Percentiles rank a stretch among this genome's conserved stretches.
Conservation (phyloP, 192 early-diverging fungal species). For the Coemansia sp. region DNA sequence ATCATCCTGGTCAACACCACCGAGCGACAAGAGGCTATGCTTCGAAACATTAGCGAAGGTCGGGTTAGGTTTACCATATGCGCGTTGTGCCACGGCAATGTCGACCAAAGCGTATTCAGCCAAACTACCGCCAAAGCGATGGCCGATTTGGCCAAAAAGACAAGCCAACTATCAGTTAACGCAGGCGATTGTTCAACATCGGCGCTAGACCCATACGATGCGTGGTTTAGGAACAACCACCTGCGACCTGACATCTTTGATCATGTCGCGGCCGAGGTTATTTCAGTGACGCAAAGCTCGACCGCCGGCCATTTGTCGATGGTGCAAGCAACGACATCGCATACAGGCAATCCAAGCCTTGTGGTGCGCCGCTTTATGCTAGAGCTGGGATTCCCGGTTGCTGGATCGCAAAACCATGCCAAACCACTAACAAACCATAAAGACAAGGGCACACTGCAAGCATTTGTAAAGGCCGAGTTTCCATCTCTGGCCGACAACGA, state of each 20-base stretch:
- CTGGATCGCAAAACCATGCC: conserved; percentile 57
- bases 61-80: conserved; percentile 12
- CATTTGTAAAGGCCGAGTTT: conserved; percentile 50
- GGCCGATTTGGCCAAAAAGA: not conserved
- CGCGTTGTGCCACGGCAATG: conserved; percentile 47
- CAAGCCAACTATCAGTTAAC: not conserved
- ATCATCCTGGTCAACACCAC: conserved; percentile 29
- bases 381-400: conserved; percentile 50
- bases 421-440: conserved; percentile 54
- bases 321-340: conserved; percentile 14
- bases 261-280: conserved; percentile 5
- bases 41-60: conserved; percentile 5
- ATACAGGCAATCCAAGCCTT: conserved; percentile 32
- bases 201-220: not conserved
- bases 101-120: conserved; percentile 25
- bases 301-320: conserved; percentile 26
- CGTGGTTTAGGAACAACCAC: conserved; percentile 28
- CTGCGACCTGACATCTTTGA: conserved; percentile 35
- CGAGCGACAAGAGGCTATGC: conserved; percentile 5
- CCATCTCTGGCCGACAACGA: conserved; percentile 22
- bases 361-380: conserved; percentile 56
- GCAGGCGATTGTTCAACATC: too few relatives aligned
- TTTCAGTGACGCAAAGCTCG: conserved; percentile 14
- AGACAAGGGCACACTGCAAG: conserved; percentile 59
- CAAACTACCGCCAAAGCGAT: conserved; percentile 34